phyloP scores from a whole-genome alignment of 2,329 filamentous ascomycete species.

The Paracorniculantispora psalliotae region DNA sequence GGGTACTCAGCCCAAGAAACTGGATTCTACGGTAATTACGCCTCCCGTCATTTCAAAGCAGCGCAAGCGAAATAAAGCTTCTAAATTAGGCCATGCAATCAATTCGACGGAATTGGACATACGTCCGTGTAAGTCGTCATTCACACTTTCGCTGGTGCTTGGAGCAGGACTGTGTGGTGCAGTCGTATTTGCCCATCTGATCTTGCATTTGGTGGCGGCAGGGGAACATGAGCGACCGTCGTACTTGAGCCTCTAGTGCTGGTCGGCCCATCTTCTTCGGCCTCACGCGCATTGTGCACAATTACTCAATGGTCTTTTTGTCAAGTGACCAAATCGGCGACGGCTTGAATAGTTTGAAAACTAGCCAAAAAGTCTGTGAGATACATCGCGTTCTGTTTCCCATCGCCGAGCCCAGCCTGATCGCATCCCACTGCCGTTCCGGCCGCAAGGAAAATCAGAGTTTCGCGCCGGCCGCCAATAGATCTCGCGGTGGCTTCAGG shows the following conservation, averaged over 20 bases:
- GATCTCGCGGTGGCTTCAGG: neutral
- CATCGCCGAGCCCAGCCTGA: constrained; percentile 1
- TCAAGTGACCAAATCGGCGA: neutral
- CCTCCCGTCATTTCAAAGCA: neutral
- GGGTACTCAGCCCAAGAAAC: neutral
- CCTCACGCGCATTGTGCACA: neutral
- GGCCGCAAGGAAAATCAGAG: neutral
- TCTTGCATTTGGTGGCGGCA: neutral
- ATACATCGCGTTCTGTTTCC: neutral
- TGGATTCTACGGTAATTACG: neutral
- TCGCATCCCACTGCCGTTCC: neutral
- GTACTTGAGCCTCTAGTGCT: neutral
- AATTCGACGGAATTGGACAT: neutral
- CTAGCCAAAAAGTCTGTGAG: neutral
- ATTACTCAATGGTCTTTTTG: too few species aligned
- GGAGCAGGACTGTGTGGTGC: neutral
- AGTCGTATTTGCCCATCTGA: neutral
- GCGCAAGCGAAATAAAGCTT: neutral
- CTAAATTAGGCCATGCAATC: neutral
- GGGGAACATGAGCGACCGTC: neutral
- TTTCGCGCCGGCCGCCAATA: neutral
- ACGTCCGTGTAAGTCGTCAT: neutral
- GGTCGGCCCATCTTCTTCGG: neutral
- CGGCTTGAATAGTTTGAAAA: neutral
- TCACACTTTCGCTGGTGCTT: neutral